Base-by-base conservation (phyloP, 495 filamentous ascomycete species). In the Parmelia sp. region DNA sequence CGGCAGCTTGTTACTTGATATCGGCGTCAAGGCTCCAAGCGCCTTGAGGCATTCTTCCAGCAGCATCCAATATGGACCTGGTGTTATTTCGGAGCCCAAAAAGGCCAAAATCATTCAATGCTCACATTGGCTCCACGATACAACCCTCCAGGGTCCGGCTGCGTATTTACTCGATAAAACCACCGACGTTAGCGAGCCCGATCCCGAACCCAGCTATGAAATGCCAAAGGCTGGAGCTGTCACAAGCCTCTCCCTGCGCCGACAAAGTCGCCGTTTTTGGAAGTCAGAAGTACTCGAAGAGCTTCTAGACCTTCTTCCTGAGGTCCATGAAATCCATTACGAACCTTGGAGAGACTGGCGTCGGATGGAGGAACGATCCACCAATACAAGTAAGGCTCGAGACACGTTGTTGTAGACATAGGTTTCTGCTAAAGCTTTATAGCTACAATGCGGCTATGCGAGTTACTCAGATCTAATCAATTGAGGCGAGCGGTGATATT, bases 1-100 rank as follows among this genome's bases (percentile, higher is more conserved):
- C 45, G 60, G 68, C 68, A 65, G 70, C 62, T 74, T 77, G 65
- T 62, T 71, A 58, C 72, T 77, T 61, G 76, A 77, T 68, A 75
- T 76, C 57, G 74, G 76, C 68, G 68, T 74, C 63, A 70, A 75
- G 62, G 74, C 74, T 63, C 74, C 70, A 56, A 76, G 72, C 63
- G 74, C 74, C 62, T 73, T 70, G 59, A 66, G 72, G 65, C 72
- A 76, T 71, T 73, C 67, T 70, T 76, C 74, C 67, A 70, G 35
- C 55, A 65, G 8, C 61, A 63, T 58, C 44, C 66, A 64, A 58
- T 64, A 64, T 64, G 55, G 55, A 58, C 53, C 62, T 59, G 19
- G 21, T 42, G 39, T 55, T 55, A 40, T 60, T 65, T 68, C 58
- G 56, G 64, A 37, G 58, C 63, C 58, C 33, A 60, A 60, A 36